Base-by-base conservation (phyloP, 2,329 filamentous ascomycete genomes). In the Penicillium fuscoglaucum region DNA sequence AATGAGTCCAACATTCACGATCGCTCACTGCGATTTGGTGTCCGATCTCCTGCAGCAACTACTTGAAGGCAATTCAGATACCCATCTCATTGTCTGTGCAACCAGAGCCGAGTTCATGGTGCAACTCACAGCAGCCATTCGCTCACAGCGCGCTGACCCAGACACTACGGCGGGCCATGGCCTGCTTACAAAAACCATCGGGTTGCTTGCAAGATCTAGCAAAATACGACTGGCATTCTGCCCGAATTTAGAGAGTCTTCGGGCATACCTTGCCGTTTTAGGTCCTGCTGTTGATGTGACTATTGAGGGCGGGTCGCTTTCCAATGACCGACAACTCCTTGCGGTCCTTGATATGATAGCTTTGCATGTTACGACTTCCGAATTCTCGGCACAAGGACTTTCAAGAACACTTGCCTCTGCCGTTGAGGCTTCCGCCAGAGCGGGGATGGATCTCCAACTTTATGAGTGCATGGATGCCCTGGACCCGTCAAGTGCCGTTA, bases 181-280 rank as follows among this genome's bases (percentile, higher is more conserved):
- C 35, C 77, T 91, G 8, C 76, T 90, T 7, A 78, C 80, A 17
- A 84, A 87, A 29, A 87, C 89, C 0, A 83, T 96, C 15, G 83
- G 87, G 55, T 83, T 90, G 61, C 80, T 93, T 29, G 84, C 87
- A 47, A 82, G 84, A 4, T 88, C 90, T 8, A 84, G 86, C 31
- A 85, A 87, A 66, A 83, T 96, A 61, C 85, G 84, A 55, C 74
- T 93, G 9, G 78, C 85, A 37, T 97, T 96, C 75, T 84, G 86
- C 55, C 86, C 90, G 0, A 91, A 89, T 2, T 82, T 95, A 54
- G 86, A 89, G 24, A 87, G 90, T 72, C 83, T 96, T 7, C 87
- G 91, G 54, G 90, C 90, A 37, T 90, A 88, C 68, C 80, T 97
- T 19, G 80, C 88, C 43, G 80, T 84, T 52, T 82, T 85, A 35